These are phyloP conservation scores for Schizosaccharomyces pombe DNA, from an alignment of 805 yeast genomes.

Conservation along the genomic window DNA sequence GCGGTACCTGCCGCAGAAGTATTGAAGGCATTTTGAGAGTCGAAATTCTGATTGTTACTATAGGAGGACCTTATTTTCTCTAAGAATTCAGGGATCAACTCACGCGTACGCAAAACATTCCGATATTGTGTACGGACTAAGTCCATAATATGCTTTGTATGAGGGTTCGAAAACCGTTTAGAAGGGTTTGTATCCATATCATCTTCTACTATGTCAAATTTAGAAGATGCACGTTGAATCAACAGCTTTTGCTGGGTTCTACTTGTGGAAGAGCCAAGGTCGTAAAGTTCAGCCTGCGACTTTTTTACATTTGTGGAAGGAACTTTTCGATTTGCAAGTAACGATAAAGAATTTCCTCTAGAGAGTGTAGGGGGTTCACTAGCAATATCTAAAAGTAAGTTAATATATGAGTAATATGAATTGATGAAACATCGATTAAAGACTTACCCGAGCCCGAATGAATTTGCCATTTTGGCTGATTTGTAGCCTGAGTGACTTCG, in stretches of 20 bases:
- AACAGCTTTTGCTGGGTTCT: constrained; percentile 1
- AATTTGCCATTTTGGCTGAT: no score
- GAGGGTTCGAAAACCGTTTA: background rate
- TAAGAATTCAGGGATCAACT: background rate
- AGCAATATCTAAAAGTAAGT: background rate
- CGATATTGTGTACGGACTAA: background rate
- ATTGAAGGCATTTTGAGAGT: no score
- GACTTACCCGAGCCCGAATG: no score
- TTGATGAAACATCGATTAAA: no score
- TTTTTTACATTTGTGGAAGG: background rate
- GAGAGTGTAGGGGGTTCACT: background rate
- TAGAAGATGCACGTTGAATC: background rate
- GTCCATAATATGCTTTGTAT: background rate
- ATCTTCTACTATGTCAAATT: background rate
- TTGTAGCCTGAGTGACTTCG: no score
- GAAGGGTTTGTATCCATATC: background rate
- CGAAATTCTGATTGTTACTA: no score
- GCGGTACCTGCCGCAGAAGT: no score
- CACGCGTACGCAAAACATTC: background rate
- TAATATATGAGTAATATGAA: no score
- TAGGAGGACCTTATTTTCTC: background rate
- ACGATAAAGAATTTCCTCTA: no score
- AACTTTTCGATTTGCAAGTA: background rate
- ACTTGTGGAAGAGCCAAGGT: background rate
- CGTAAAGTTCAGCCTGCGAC: background rate